Base-by-base conservation (phyloP, 495 filamentous ascomycete genomes). In the Platismatia glauca region DNA sequence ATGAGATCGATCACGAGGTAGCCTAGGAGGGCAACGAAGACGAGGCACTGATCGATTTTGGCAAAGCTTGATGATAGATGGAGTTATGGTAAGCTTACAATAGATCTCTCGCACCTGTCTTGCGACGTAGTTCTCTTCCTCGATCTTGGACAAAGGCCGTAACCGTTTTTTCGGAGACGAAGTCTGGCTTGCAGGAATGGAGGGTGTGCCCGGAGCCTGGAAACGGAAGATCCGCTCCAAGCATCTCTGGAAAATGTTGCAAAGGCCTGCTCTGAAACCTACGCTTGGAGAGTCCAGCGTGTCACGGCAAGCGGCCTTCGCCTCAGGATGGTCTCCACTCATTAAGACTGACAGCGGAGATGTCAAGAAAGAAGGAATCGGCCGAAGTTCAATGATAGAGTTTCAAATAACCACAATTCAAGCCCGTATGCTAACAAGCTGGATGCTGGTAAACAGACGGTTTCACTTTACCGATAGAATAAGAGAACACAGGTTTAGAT, bases 31-130 rank as follows among this genome's bases (percentile, higher is more conserved):
- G 29, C 29, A 7, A 33, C 16, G 29, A 6, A 33, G 15, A 31
- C 29, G 27, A 53, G 50, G 6, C 15, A 15, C 50, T 53, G 33
- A 8, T 20, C 16, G 9, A 33, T 1, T 5, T 33, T 53, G 16
- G 29, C n/a, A 6, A 53, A 53, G 50, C 13, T 33, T 16, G 29
- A 34, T 33, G 29, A 16, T 9, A 20, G 12, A 1, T 20, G 29
- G 5, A 31, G 2, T 53, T 33, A 20, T n/a, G 22, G 29, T 12
- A 53, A 18, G 27, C 27, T 33, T 53, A 53, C 50, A 33, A 33
- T 53, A 53, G 50, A 53, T 53, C 13, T 53, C 50, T 33, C 16
- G 50, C 6, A 53, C 16, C 29, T 53, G 50, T 53, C 50, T 53
- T 29, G 50, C 50, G 16, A 53, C 27, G 6, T 53, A 4, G 50